Conservation (phyloP, 1,284 basidiomycete genomes). For the Tetrapyrgos nigripes region DNA sequence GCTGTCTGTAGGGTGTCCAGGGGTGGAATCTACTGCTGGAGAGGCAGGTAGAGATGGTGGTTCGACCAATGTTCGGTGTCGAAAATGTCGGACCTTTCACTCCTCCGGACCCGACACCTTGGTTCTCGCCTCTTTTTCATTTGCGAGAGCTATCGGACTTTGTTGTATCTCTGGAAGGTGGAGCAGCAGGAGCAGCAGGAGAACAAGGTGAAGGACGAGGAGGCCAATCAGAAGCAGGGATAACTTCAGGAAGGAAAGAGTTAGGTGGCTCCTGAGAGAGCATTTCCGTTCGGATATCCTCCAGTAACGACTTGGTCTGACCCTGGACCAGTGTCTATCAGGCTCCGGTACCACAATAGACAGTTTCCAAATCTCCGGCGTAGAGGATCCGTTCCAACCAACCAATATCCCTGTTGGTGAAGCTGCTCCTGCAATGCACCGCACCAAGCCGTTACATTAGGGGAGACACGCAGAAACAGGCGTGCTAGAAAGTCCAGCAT, state of each 20-base stretch:
- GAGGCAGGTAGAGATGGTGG: neutral
- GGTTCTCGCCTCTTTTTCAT: too few relatives aligned
- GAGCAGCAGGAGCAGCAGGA: too few relatives aligned
- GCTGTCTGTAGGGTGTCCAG: neutral
- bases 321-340: too few relatives aligned
- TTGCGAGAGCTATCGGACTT: too few relatives aligned
- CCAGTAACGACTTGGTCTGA: too few relatives aligned
- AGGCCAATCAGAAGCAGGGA: slow-evolving; percentile 39
- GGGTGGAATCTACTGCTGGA: neutral
- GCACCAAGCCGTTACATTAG: slow-evolving; percentile 10
- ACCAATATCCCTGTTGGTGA: neutral
- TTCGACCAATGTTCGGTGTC: neutral
- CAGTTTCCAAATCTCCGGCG: neutral
- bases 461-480: slow-evolving; percentile 6
- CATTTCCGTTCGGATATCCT: neutral
- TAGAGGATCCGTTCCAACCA: too few relatives aligned
- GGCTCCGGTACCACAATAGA: too few relatives aligned
- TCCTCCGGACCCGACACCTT: too few relatives aligned
- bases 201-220: too few relatives aligned
- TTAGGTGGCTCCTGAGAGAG: neutral
- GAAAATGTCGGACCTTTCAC: too few relatives aligned
- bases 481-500: neutral
- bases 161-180: too few relatives aligned
- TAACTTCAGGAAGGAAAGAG: neutral
- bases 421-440: neutral